These are phyloP conservation scores for Datisca glomerata DNA, from an alignment of 306 rosid genomes.

Conservation along the genomic window DNA sequence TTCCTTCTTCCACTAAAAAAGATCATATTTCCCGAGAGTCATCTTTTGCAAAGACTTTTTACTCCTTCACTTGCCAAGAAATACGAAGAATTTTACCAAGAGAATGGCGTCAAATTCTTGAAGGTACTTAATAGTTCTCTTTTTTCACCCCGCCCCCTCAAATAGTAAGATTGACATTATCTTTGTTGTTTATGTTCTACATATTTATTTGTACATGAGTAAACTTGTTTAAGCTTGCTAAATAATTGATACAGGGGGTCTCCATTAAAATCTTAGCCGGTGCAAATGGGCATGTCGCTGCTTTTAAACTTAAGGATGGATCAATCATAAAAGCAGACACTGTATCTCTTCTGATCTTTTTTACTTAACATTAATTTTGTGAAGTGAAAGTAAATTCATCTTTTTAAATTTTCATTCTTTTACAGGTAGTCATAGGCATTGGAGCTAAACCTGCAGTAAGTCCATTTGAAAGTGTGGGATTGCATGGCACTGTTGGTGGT, in stretches of 20 bases:
- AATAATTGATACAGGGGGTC: constrained; percentile 49
- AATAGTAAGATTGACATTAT: background rate
- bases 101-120: constrained; percentile 71
- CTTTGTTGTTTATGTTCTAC: background rate
- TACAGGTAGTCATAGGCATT: too few species aligned
- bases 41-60: constrained; percentile 70
- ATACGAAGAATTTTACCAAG: constrained; percentile 78
- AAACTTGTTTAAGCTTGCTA: constrained; percentile 12
- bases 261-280: too few species aligned
- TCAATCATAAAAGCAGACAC: constrained; percentile 73
- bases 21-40: constrained; percentile 78
- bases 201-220: background rate
- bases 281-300: constrained; percentile 51
- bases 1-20: constrained; percentile 11
- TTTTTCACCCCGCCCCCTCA: constrained; percentile 9
- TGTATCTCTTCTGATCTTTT: constrained; percentile 14
- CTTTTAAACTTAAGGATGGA: constrained; percentile 73
- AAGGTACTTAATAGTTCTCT: constrained; percentile 41
- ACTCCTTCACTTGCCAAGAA: constrained; percentile 79
- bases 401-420: constrained; percentile 1
- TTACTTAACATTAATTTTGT: background rate
- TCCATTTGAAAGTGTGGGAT: too few species aligned
- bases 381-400: background rate
- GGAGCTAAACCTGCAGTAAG: too few species aligned
- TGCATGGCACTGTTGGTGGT: constrained; percentile 63